Conservation (phyloP, 2,329 filamentous ascomycete species). For the Endoconidiophora laricicola region DNA sequence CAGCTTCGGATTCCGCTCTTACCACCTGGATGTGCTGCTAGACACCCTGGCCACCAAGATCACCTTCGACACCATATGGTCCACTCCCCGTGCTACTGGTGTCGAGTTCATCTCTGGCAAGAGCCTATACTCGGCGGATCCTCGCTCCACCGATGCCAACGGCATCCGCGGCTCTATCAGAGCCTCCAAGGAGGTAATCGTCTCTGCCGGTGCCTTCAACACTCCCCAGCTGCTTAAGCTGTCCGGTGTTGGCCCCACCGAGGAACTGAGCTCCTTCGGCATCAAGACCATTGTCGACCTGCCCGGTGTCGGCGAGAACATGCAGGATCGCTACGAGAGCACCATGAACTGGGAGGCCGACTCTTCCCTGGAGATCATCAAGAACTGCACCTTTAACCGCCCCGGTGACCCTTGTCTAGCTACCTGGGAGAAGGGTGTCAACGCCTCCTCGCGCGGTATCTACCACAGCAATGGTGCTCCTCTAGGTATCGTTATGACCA, state of each 20-base stretch:
- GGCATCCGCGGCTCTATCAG: slow-evolving; percentile 15
- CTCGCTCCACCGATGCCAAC: slow-evolving; percentile 19
- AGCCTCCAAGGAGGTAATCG: slow-evolving; percentile 29
- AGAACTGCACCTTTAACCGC: slow-evolving; percentile 9
- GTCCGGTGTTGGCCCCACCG: slow-evolving; percentile 30
- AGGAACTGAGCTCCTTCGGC: slow-evolving; percentile 25
- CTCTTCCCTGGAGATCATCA: slow-evolving; percentile 3
- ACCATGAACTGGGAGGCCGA: slow-evolving; percentile 19
- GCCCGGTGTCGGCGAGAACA: slow-evolving; percentile 31
- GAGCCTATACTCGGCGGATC: slow-evolving; percentile 17
- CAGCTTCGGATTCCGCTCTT: slow-evolving; percentile 18
- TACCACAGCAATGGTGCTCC: slow-evolving; percentile 13
- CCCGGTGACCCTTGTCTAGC: slow-evolving; percentile 10
- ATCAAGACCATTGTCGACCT: slow-evolving; percentile 30
- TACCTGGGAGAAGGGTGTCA: slow-evolving; percentile 6
- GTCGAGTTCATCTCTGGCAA: slow-evolving; percentile 19
- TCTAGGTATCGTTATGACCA: slow-evolving; percentile 13
- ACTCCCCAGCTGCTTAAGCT: slow-evolving; percentile 35
- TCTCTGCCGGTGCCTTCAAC: slow-evolving; percentile 33
- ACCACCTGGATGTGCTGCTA: slow-evolving; percentile 15
- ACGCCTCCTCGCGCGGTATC: slow-evolving; percentile 8
- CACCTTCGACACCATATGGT: slow-evolving; percentile 19
- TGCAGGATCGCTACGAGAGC: slow-evolving; percentile 29
- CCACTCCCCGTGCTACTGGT: slow-evolving; percentile 22
- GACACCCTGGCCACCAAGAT: slow-evolving; percentile 23